Evolutionary conservation across 108 stramenopile species (phyloP).

Genomic region (Nitzschia inconspicua): DNA sequence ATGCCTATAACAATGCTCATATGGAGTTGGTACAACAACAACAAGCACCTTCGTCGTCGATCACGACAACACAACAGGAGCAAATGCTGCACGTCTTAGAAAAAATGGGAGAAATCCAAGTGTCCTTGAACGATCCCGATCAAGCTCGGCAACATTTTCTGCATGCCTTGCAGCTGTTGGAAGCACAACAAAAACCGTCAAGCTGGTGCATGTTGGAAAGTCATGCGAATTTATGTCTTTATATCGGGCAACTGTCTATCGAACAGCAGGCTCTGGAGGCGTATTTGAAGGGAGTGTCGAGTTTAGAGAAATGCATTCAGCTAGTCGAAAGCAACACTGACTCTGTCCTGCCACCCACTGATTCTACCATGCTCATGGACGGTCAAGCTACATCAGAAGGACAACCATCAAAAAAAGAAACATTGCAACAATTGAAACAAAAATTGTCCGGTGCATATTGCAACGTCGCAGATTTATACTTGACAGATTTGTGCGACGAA

Average conservation of each 20-base stretch:
- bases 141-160: slow-evolving; percentile 61
- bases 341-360: too few relatives aligned
- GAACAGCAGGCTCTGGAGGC: slow-evolving; percentile 67
- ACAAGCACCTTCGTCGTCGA: background rate
- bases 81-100: slow-evolving; percentile 54
- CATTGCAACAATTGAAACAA: slow-evolving; percentile 16
- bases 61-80: background rate
- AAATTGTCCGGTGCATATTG: slow-evolving; percentile 78
- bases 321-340: slow-evolving; percentile 18
- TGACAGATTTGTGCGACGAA: slow-evolving; percentile 88
- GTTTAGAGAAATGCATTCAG: slow-evolving; percentile 37
- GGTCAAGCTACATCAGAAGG: background rate
- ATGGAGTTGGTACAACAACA: background rate
- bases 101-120: slow-evolving; percentile 69
- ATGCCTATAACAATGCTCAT: slow-evolving; percentile 7
- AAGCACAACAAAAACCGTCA: slow-evolving; percentile 16
- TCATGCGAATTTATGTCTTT: slow-evolving; percentile 59
- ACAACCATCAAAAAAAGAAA: background rate
- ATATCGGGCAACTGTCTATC: slow-evolving; percentile 72
- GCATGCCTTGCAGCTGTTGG: slow-evolving; percentile 53
- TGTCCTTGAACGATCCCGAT: slow-evolving; percentile 61
- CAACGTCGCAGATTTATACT: slow-evolving; percentile 78
- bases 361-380: background rate
- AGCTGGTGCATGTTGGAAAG: slow-evolving; percentile 44
- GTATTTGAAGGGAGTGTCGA: slow-evolving; percentile 50